phyloP scores from a whole-genome alignment of 106 monocot genomes.

The Alisma plantagoaquatica region DNA sequence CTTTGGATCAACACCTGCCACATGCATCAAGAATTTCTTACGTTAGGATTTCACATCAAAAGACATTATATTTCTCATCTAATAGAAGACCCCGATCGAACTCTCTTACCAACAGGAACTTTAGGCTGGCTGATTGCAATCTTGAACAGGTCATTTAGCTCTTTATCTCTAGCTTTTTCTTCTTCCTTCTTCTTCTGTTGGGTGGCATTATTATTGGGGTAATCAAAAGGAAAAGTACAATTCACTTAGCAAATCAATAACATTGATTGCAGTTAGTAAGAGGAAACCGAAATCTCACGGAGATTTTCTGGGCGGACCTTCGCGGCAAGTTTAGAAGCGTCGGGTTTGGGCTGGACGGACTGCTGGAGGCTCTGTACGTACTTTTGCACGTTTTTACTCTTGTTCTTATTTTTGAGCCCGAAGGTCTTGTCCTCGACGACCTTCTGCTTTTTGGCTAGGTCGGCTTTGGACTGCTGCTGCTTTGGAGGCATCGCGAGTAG shows the following conservation, averaged over 20 bases:
- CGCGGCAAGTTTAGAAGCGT: conserved; percentile 70
- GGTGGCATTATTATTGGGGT: too few relatives aligned
- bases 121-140: conserved; percentile 87
- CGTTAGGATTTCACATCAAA: not conserved
- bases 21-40: not conserved
- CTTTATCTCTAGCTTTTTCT: conserved; percentile 91
- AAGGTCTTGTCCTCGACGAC: conserved; percentile 97
- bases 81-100: not conserved
- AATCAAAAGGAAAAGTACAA: conserved; percentile 5
- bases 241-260: not conserved
- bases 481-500: conserved; percentile 25
- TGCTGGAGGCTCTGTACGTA: conserved; percentile 90
- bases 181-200: conserved; percentile 95
- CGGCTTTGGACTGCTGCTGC: conserved; percentile 66
- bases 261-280: not conserved
- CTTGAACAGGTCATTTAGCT: conserved; percentile 94
- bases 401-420: conserved; percentile 97
- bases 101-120: conserved; percentile 62
- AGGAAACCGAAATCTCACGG: not conserved
- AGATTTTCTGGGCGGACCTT: conserved; percentile 24
- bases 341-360: conserved; percentile 65
- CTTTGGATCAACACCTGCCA: conserved; percentile 90
- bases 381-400: conserved; percentile 97
- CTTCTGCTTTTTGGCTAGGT: conserved; percentile 98
- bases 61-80: not conserved